Conservation (phyloP, 169 alveolate genomes). For the Hammondia hammondi region DNA sequence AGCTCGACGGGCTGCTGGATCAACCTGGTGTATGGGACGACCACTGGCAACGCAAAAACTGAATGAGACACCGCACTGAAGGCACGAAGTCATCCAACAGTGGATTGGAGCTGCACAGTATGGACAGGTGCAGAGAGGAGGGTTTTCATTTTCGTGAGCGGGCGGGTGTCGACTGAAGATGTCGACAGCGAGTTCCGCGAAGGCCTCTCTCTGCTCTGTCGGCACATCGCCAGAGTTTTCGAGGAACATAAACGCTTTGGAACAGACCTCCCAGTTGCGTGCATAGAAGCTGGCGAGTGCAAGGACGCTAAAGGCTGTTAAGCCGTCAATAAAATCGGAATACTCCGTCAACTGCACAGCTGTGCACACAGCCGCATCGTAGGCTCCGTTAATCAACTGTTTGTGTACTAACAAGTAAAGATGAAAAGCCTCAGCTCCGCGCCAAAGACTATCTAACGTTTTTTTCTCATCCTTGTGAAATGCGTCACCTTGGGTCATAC, state of each 20-base stretch:
- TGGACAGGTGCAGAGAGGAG: not conserved
- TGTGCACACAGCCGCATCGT: constrained; percentile 87
- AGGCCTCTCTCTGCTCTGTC: constrained; percentile 11
- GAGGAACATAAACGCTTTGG: constrained; percentile 55
- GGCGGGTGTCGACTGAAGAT: constrained; percentile 55
- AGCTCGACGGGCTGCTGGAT: not conserved
- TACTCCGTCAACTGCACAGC: constrained; percentile 88
- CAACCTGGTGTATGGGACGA: not conserved
- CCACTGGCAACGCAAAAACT: constrained; percentile 22
- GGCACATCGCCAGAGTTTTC: constrained; percentile 36
- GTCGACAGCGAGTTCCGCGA: constrained; percentile 60
- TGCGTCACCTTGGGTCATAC: too few species aligned
- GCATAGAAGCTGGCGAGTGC: constrained; percentile 78
- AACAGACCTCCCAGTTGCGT: constrained; percentile 2
- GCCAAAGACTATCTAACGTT: constrained; percentile 56
- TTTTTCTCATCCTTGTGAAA: not conserved
- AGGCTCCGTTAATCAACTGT: constrained; percentile 84
- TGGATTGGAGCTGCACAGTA: not conserved
- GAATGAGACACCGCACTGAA: not conserved
- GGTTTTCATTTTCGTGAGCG: constrained; percentile 13
- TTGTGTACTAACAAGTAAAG: constrained; percentile 86
- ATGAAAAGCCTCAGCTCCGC: constrained; percentile 86
- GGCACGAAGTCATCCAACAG: not conserved
- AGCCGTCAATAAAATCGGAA: constrained; percentile 87
- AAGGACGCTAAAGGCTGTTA: constrained; percentile 85